Evolutionary conservation across 345 rosid genomes (phyloP).

Genomic region (Raphanus sativus): DNA sequence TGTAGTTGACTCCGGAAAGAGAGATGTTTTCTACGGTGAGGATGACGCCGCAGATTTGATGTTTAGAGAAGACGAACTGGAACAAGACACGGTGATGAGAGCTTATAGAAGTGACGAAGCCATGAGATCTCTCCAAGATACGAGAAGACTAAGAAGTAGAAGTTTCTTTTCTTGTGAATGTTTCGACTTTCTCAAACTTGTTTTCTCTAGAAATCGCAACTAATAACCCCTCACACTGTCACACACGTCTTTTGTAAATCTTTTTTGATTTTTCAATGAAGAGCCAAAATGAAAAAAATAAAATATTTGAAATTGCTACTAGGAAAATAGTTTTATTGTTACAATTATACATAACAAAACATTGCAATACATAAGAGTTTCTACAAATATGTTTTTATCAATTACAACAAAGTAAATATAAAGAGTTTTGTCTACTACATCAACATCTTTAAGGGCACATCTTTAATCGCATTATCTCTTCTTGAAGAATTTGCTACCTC

Average conservation of each 20-base stretch:
- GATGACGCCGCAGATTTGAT: conserved; percentile 25
- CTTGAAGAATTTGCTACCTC: conserved; percentile 79
- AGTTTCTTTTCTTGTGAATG: conserved; percentile 27
- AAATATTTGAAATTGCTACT: not conserved
- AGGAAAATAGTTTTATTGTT: not conserved
- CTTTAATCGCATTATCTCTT: conserved; percentile 43
- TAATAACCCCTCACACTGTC: not conserved
- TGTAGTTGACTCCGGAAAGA: not conserved
- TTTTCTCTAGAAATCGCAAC: conserved; percentile 12
- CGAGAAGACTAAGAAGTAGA: not conserved
- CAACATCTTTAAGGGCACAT: conserved; percentile 7
- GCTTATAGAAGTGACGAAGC: conserved; percentile 37
- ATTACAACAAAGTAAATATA: not conserved
- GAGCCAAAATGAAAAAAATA: no score
- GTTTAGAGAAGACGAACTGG: conserved; percentile 30
- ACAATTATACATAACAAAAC: not conserved
- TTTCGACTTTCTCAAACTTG: conserved; percentile 30
- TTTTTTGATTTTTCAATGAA: no score
- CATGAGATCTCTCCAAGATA: conserved; percentile 17
- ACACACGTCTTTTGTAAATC: not conserved
- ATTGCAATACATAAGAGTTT: not conserved
- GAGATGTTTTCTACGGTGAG: conserved; percentile 28
- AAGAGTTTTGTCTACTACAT: not conserved
- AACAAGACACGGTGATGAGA: conserved; percentile 32
- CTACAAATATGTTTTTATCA: not conserved